Conservation (phyloP, 768 basidiomycete species). For the Chlorophyllum brunneum region DNA sequence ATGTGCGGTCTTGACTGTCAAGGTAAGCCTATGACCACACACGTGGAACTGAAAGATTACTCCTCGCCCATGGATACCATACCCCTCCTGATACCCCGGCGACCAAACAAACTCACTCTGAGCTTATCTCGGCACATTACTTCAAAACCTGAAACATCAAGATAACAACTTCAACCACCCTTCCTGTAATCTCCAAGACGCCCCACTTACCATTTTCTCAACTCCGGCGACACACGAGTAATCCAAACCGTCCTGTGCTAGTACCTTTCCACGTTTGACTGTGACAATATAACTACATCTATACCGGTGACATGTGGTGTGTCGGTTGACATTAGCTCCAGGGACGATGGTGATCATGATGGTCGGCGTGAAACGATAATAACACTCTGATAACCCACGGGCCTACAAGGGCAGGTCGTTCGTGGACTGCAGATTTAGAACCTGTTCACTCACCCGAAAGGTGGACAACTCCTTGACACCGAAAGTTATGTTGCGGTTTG, state of each 20-base stretch:
- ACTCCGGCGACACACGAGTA: background rate
- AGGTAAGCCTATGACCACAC: background rate
- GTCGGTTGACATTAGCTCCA: background rate
- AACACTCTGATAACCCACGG: background rate
- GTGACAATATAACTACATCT: no score
- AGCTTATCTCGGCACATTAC: background rate
- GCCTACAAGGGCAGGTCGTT: background rate
- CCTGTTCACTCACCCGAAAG: no score
- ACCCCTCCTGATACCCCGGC: background rate
- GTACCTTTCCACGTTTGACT: no score
- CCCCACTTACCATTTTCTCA: background rate
- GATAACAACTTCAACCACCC: background rate
- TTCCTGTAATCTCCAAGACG: background rate
- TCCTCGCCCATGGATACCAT: background rate
- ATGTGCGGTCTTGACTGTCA: no score
- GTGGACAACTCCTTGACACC: no score
- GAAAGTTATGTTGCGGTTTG: no score
- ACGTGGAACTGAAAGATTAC: background rate
- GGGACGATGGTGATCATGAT: background rate
- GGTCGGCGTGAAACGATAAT: background rate
- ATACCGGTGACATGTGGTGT: no score
- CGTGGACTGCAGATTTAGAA: no score
- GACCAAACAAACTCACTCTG: background rate
- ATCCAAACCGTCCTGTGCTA: no score
- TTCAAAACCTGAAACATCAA: background rate